Base-by-base conservation (phyloP, 208 protist genomes). In the Phytomonas sp. region DNA sequence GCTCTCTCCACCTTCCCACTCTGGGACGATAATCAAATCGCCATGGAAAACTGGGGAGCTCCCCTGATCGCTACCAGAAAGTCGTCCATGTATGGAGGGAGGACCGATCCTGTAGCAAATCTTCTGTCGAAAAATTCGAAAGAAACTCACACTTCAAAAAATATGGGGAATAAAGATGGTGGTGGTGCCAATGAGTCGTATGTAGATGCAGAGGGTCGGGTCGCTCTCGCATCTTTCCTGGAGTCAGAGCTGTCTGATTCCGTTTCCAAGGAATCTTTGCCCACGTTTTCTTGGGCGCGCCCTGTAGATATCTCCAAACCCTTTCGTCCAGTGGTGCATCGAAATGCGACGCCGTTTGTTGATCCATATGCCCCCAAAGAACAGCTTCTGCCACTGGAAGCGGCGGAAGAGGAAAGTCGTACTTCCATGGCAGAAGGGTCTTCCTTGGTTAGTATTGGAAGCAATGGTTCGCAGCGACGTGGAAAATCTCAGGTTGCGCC, bases 271-370 rank as follows among this genome's bases (percentile, higher is more conserved):
- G 20, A 56, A 26, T 0, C 46, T 23, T 26, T 26, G 23, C 8
- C 46, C 9, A 26, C 5, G 4, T 20, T 68, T 30, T 60, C 61
- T 23, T 97, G 92, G 90, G 75, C 75, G 53, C 80, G 88, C 4
- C 89, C 90, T 11, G 72, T 70, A 1, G 85, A 90, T 29, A 80
- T 96, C 28, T 80, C 92, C 40, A 72, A 76, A 6, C 92, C 92
- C 15, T 97, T 97, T 68, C 91, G 91, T n/a, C 92, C 92, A 3
- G 84, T 96, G 7, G 90, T 97, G 28, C 84, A 95, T 76, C 85
- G 84, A 65, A 96, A 94, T 69, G 72, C 74, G n/a, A 90, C 88
- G 6, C 88, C 87, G 0, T 94, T 91, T 62, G 63, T 93, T 30
- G 62, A 84, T 66, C 92, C 92, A 11, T 97, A 97, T 67, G 85